Conservation (phyloP, 345 rosid species). For the Acer saccharum region DNA sequence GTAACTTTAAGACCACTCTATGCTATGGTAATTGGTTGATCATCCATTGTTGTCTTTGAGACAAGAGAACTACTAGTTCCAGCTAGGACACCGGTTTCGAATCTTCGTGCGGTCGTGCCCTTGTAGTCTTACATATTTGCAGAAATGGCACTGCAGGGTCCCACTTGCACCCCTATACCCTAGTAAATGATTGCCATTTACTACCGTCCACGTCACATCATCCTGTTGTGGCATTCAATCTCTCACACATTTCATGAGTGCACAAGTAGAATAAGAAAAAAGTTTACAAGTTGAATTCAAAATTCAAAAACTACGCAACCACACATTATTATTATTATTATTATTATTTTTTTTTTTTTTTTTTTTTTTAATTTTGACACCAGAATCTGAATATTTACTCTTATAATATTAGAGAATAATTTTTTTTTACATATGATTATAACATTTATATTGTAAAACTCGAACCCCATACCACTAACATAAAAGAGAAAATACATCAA, state of each 20-base stretch:
- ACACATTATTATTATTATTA: too few relatives aligned
- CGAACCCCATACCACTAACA: fast-evolving
- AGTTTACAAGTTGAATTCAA: neutral
- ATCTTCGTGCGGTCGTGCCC: neutral
- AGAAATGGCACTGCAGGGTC: neutral
- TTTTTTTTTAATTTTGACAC: too few relatives aligned
- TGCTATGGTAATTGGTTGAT: neutral
- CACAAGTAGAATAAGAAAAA: neutral
- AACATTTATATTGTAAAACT: too few relatives aligned
- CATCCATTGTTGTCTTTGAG: neutral
- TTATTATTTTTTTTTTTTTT: too few relatives aligned
- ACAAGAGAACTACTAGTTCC: neutral
- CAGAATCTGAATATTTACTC: too few relatives aligned
- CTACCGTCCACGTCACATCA: neutral
- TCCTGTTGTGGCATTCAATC: neutral
- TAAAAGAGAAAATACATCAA: too few relatives aligned
- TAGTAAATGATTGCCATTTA: neutral
- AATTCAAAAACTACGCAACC: neutral
- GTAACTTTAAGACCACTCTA: slow-evolving; percentile 7
- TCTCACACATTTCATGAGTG: neutral
- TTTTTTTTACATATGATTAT: too few relatives aligned
- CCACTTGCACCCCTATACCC: neutral
- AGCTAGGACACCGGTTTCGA: neutral
- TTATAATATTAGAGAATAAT: too few relatives aligned
- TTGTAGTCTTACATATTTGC: neutral